Base-by-base conservation (phyloP, 2,329 filamentous ascomycete species). In the Alternaria dauci region DNA sequence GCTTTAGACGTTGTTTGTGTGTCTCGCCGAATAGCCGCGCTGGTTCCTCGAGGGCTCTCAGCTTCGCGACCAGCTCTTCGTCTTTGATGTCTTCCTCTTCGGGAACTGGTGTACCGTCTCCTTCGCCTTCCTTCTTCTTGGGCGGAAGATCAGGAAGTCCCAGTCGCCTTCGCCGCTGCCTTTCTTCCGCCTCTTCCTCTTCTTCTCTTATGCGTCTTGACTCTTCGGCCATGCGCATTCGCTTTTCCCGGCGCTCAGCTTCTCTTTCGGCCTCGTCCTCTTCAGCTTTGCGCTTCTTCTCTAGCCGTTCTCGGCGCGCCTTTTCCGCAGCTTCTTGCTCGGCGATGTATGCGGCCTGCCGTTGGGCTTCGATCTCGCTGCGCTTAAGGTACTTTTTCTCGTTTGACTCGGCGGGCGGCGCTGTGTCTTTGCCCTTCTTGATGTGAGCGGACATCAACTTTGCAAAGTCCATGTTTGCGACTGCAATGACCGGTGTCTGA, bases 371-470 rank as follows among this genome's bases (percentile, higher is more conserved):
- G 68, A 93, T 78, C 68, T 99, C 94, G 67, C 91, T 89, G 67
- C 93, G 92, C 71, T 92, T 93, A 65, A 92, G 81, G 78, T 93
- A 98, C 79, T 96, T 97, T 16, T 81, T 78, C 41, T 75, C 69
- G 26, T 71, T 63, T 25, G 76, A 52, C 48, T 75, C 63, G 23
- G 79, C 65, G 16, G 70, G 50, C 53, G 81, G 69, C 42, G 80
- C 68, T 42, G 80, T 68, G 55, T 85, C 81, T 78, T 92, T 92
- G 69, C 89, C 85, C 79, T 95, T 96, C 72, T 91, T 88, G 73
- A 99, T 95, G 80, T 97, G 93, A 76, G 93, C 91, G 73, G 91
- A 89, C 92, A 99, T 96, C 48, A 99, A 83, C 36, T 93, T 88
- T 62, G 93, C 93, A 83, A 99, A 99, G 80, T 99, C 94, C 95